Evolutionary conservation across 2,329 filamentous ascomycete species (phyloP).

Genomic region (Aphanocladium album): DNA sequence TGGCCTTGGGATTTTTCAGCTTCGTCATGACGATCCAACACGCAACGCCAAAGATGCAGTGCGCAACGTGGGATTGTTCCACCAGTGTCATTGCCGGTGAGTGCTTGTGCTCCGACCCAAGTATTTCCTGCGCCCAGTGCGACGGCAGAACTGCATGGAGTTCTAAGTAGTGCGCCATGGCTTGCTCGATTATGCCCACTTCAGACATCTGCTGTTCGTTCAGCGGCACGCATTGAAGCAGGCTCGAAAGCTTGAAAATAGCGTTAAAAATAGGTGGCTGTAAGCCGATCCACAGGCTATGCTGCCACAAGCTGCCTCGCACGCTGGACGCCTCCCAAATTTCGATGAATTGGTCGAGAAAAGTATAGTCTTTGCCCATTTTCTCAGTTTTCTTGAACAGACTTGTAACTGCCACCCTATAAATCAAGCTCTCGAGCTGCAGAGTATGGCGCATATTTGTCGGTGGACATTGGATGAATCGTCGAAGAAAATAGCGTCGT

Average conservation of each 20-base stretch:
- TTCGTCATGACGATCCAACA: neutral
- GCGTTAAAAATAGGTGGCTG: neutral
- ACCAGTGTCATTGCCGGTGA: neutral
- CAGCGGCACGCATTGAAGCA: neutral
- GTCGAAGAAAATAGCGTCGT: neutral
- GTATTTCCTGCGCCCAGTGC: neutral
- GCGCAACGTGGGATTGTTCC: neutral
- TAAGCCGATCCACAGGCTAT: slow-evolving; percentile 2
- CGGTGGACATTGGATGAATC: neutral
- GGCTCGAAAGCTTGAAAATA: neutral
- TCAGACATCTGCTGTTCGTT: neutral
- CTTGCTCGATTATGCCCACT: neutral
- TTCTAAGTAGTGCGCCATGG: neutral
- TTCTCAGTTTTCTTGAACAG: neutral
- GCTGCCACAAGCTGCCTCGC: neutral
- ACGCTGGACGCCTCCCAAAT: neutral
- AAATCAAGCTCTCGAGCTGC: slow-evolving; percentile 1
- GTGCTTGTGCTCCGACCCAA: neutral
- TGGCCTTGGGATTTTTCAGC: neutral
- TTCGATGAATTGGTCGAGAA: neutral
- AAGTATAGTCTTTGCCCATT: neutral
- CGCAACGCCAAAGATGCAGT: neutral
- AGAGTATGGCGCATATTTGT: neutral
- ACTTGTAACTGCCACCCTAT: neutral
- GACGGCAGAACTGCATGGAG: neutral